Evolutionary conservation across 768 basidiomycete genomes (phyloP), one percentile per base, ranked within the genome.

Genomic region (Chalciporus pseudorubinellus): DNA sequence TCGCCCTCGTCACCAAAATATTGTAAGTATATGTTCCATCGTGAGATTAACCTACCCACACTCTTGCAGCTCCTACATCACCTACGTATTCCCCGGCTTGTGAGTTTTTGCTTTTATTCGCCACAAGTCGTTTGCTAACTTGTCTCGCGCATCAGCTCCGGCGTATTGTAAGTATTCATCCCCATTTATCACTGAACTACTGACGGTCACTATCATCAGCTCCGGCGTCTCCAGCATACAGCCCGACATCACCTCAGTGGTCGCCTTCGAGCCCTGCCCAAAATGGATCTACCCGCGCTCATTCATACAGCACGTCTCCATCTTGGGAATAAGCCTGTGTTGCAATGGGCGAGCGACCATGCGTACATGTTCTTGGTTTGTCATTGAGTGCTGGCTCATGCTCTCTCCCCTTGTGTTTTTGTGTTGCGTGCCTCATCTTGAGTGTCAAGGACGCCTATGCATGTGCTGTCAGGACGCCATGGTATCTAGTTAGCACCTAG

Each of bases 1-100:
- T 93, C 91, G 3, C 94, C 94, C 0, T 81, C 94, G 3, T 95
- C 92, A 31, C 95, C 95, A 49, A 90, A 88, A 80, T 92, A 92
- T 68, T 92, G 91, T 92, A 71, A 57, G 89, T 76, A 5, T 11
- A 6, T 20, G 0, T 20, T 44, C 19, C 20, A 12, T 34, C 10
- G 1, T 3, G 20, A 3, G 21, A 24, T 50, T n/a, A 24, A 47
- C 8, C 3, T 58, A 64, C 44, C 53, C 55, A 51, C 18, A 41
- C 51, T 44, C 53, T 22, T 51, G 6, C 58, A 92, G 90, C 90
- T 51, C 90, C 90, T 14, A 89, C 90, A 8, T 92, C 90, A 4
- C 90, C 90, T 2, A 81, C 89, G 3, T 93, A 92, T 75, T 91
- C 90, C 41, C 90, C 90, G 60, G 86, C 89, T 50, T 92, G 87